phyloP scores from a whole-genome alignment of 2,329 filamentous ascomycete genomes.

The Ilyonectria mors-panacis region DNA sequence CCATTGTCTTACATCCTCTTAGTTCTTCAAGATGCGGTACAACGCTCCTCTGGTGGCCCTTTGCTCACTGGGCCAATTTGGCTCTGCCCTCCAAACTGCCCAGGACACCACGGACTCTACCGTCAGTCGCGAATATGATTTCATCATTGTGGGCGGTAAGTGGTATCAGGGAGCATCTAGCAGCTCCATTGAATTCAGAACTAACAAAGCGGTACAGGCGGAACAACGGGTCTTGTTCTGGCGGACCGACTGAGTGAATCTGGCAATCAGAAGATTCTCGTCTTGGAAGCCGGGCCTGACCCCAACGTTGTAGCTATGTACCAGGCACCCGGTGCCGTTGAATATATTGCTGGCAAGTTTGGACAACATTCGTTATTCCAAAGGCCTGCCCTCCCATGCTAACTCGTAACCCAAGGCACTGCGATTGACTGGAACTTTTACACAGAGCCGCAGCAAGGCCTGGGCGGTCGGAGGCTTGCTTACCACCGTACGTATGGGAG shows the following conservation, averaged over 20 bases:
- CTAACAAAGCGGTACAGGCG: constrained; percentile 2
- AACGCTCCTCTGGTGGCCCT: constrained; percentile 6
- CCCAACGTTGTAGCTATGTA: constrained; percentile 12
- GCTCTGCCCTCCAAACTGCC: neutral
- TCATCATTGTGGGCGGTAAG: constrained; percentile 17
- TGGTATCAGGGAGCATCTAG: neutral
- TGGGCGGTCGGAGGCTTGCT: constrained; percentile 4
- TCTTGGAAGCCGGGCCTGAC: constrained; percentile 13
- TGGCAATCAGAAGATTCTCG: constrained; percentile 8
- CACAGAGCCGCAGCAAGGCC: constrained; percentile 10
- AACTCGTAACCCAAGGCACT: neutral
- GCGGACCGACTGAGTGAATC: constrained; percentile 12
- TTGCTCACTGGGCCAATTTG: neutral
- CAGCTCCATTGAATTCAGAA: neutral
- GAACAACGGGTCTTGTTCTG: constrained; percentile 12
- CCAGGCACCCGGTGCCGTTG: neutral
- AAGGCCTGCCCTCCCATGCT: neutral
- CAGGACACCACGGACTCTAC: neutral
- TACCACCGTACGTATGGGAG: constrained; percentile 7
- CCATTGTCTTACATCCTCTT: neutral
- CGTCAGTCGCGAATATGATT: constrained; percentile 11
- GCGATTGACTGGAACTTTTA: constrained; percentile 17
- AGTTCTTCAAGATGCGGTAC: constrained; percentile 1
- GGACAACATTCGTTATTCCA: neutral
- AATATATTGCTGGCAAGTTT: constrained; percentile 1